Percentiles rank a stretch among this genome's conserved stretches.
These are phyloP conservation scores for Krasilnikovozyma curviuscula DNA, from an alignment of 768 basidiomycete genomes.

Conservation along the genomic window DNA sequence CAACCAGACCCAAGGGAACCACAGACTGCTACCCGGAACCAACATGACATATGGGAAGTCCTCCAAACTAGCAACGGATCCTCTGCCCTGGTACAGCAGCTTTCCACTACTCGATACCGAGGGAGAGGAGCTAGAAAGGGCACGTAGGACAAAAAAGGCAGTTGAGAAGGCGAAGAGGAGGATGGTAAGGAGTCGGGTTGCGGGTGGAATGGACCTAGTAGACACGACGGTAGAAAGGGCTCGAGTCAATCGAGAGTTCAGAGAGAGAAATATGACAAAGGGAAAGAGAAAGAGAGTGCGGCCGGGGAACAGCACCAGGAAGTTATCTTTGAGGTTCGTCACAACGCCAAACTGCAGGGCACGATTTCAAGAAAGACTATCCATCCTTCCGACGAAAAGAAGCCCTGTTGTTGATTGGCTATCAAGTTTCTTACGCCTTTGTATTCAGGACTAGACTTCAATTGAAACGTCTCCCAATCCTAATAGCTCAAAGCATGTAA, in stretches of 20 bases:
- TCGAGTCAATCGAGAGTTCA: conserved; percentile 61
- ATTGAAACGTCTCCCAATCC: too few relatives aligned
- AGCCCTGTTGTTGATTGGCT: too few relatives aligned
- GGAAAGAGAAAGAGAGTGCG: background rate
- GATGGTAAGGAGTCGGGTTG: conserved; percentile 51
- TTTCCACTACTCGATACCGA: background rate
- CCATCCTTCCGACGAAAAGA: background rate
- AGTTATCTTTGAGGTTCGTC: background rate
- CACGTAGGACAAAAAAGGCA: conserved; percentile 35
- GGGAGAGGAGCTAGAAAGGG: background rate
- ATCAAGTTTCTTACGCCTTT: too few relatives aligned
- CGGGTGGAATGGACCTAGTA: conserved; percentile 54
- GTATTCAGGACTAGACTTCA: too few relatives aligned
- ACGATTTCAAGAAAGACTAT: background rate
- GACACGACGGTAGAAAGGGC: conserved; percentile 34
- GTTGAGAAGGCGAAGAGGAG: conserved; percentile 37
- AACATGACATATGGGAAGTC: conserved; percentile 52
- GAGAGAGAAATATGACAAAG: conserved; percentile 20
- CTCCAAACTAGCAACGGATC: conserved; percentile 5
- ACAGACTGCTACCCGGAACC: conserved; percentile 59
- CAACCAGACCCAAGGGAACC: conserved; percentile 85
- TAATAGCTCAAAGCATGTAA: too few relatives aligned
- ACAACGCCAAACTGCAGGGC: background rate
- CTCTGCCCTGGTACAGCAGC: background rate
- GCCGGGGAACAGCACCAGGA: background rate